A percentile compares a stretch with the other conserved stretches of the same genome.
These are phyloP conservation scores for Mucor saturninus DNA, from an alignment of 371 early-diverging fungal species.

Conservation along the genomic window DNA sequence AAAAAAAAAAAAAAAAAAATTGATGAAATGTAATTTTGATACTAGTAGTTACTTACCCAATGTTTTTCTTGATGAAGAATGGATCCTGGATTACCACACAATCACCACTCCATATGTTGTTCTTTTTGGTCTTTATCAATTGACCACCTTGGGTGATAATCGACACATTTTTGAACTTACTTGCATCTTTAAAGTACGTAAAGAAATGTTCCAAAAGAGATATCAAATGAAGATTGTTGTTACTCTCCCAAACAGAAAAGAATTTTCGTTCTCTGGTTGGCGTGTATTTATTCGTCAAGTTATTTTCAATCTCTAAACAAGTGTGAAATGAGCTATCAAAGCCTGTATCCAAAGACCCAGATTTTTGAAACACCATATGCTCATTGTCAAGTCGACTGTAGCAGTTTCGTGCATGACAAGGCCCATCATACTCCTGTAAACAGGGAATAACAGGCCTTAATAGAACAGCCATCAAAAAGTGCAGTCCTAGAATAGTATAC, in stretches of 20 bases:
- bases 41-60: neutral
- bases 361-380: neutral
- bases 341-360: neutral
- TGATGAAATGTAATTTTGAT: neutral
- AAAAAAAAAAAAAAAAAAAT: neutral
- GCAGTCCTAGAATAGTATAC: neutral
- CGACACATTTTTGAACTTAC: neutral
- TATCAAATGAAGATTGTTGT: neutral
- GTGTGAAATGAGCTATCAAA: neutral
- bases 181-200: neutral
- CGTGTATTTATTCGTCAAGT: neutral
- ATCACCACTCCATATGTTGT: too few species aligned
- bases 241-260: neutral
- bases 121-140: too few species aligned
- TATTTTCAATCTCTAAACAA: neutral
- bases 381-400: neutral
- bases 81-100: too few species aligned
- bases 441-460: neutral
- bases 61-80: neutral
- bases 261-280: neutral
- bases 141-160: neutral
- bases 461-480: neutral
- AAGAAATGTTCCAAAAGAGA: neutral
- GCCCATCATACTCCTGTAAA: neutral
- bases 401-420: neutral